Evolutionary conservation across 2,329 filamentous ascomycete species (phyloP).

Genomic region (Pseudocercospora ulei): DNA sequence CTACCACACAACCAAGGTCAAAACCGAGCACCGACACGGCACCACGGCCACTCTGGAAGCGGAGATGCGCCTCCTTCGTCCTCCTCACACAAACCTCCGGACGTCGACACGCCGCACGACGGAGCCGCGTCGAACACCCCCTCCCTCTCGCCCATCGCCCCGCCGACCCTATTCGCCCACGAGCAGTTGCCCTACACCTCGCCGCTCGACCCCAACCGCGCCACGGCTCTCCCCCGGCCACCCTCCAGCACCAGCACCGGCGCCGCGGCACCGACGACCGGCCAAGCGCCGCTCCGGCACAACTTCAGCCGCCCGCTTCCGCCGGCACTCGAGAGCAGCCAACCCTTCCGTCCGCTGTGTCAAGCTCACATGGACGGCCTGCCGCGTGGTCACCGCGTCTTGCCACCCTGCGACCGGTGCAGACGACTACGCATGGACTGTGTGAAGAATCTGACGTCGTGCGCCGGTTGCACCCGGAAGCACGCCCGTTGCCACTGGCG

Average conservation of each 20-base stretch:
- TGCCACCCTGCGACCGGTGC: conserved; percentile 78
- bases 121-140: conserved; percentile 24
- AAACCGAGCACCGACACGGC: conserved; percentile 23
- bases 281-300: conserved; percentile 28
- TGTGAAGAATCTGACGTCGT: conserved; percentile 75
- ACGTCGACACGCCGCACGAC: conserved; percentile 12
- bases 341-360: conserved; percentile 34
- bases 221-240: conserved; percentile 21
- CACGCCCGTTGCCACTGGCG: conserved; percentile 84
- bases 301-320: conserved; percentile 35
- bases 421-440: conserved; percentile 70
- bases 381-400: conserved; percentile 60
- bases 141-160: conserved; percentile 30
- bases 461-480: conserved; percentile 79
- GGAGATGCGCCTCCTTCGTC: conserved; percentile 7
- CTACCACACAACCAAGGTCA: conserved; percentile 44
- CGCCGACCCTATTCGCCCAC: conserved; percentile 21
- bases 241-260: conserved; percentile 24
- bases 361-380: conserved; percentile 62
- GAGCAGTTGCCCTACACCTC: conserved; percentile 23
- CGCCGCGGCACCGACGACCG: conserved; percentile 14
- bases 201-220: conserved; percentile 15
- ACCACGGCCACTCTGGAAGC: conserved; percentile 19
- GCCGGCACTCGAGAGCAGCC: conserved; percentile 32
- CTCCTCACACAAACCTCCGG: conserved; percentile 8